These are phyloP conservation scores for Coccomyxa sp. DNA, from an alignment of 139 green algal genomes.

Conservation along the genomic window DNA sequence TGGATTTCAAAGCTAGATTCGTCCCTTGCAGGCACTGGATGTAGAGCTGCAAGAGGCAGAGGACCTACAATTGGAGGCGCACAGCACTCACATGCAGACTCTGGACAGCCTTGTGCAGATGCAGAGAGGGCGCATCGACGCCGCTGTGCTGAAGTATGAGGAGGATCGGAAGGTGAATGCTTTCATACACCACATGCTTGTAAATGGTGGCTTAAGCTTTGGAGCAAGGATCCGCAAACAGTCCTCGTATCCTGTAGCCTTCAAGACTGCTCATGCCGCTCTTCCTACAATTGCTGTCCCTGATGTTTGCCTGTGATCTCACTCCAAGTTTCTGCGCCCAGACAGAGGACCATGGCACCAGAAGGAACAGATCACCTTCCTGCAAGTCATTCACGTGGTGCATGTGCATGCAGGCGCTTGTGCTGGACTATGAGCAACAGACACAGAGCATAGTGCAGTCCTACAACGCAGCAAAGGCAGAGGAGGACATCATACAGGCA, in stretches of 20 bases:
- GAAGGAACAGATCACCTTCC: too few relatives aligned
- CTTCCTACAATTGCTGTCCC: not conserved
- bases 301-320: not conserved
- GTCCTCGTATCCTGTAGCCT: too few relatives aligned
- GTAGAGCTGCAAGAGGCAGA: slow-evolving; percentile 82
- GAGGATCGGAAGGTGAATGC: slow-evolving; percentile 43
- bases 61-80: slow-evolving; percentile 71
- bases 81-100: slow-evolving; percentile 25
- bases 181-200: too few relatives aligned
- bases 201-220: too few relatives aligned
- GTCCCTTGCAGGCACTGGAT: slow-evolving; percentile 82
- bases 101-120: slow-evolving; percentile 67
- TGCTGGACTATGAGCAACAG: slow-evolving; percentile 33
- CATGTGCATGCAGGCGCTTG: not conserved
- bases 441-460: slow-evolving; percentile 51
- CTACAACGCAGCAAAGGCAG: slow-evolving; percentile 70
- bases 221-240: too few relatives aligned
- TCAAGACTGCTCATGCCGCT: too few relatives aligned
- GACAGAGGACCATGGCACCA: too few relatives aligned
- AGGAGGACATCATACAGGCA: slow-evolving; percentile 70
- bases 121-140: slow-evolving; percentile 59
- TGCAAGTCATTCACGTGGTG: too few relatives aligned
- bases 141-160: slow-evolving; percentile 57
- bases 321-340: too few relatives aligned
- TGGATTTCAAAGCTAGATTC: too few relatives aligned